Percentiles rank a stretch among this genome's conserved stretches.
Conservation (phyloP, 1,284 basidiomycete genomes). For the Exobasidium rhododendri region DNA sequence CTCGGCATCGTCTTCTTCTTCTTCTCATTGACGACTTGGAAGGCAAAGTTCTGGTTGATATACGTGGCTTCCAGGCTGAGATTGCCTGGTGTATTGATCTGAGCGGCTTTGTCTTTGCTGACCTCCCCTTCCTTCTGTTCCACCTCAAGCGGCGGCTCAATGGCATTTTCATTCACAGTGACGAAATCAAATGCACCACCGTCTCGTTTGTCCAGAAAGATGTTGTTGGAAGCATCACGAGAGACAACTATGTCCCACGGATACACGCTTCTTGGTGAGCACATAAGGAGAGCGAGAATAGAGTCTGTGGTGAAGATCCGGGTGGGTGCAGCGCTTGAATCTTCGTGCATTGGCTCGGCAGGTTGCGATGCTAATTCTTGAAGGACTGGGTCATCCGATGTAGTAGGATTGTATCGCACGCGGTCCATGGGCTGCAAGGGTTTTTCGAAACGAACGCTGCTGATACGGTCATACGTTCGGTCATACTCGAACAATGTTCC, state of each 20-base stretch:
- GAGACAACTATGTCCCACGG: conserved; percentile 98
- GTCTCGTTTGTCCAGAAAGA: conserved; percentile 92
- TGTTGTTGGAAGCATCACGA: conserved; percentile 77
- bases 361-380: conserved; percentile 35
- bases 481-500: conserved; percentile 92
- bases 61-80: conserved; percentile 96
- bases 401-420: conserved; percentile 94
- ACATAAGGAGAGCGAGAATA: conserved; percentile 95
- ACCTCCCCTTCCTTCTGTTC: conserved; percentile 44
- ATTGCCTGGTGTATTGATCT: conserved; percentile 90
- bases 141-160: conserved; percentile 76
- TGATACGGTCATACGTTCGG: conserved; percentile 90
- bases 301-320: conserved; percentile 93
- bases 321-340: conserved; percentile 36
- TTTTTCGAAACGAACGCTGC: conserved; percentile 78
- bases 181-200: conserved; percentile 94
- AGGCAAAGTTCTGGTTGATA: conserved; percentile 98
- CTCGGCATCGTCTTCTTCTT: conserved; percentile 56
- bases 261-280: conserved; percentile 87
- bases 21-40: conserved; percentile 84
- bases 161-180: conserved; percentile 97
- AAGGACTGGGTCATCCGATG: conserved; percentile 80
- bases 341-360: conserved; percentile 7
- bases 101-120: conserved; percentile 47
- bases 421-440: conserved; percentile 88